Percentiles rank a stretch among this genome's conserved stretches.
Conservation (phyloP, 768 basidiomycete species). For the Amanita rubescens region DNA sequence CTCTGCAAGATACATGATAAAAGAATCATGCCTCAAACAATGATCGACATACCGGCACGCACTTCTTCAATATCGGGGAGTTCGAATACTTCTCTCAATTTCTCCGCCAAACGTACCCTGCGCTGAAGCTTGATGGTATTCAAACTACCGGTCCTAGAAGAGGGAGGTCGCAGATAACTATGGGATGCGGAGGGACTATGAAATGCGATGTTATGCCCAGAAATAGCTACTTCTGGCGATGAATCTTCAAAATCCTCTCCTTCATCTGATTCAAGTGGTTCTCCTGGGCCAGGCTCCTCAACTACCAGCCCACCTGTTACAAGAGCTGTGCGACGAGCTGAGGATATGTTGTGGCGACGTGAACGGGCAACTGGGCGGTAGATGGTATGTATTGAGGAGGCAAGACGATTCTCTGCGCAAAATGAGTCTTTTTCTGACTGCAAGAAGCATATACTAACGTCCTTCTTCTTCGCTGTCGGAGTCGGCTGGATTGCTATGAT, state of each 20-base stretch:
- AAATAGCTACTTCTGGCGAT: slow-evolving; percentile 26
- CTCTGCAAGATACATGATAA: slow-evolving; percentile 38
- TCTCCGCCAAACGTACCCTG: slow-evolving; percentile 72
- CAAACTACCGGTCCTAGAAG: slow-evolving; percentile 54
- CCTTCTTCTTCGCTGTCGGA: slow-evolving; percentile 69
- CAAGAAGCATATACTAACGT: slow-evolving; percentile 20
- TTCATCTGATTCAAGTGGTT: slow-evolving; percentile 37
- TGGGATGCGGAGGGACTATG: not conserved
- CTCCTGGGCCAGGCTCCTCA: slow-evolving; percentile 28
- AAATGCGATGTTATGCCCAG: slow-evolving; percentile 7
- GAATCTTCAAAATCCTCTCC: slow-evolving; percentile 51
- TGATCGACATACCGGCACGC: slow-evolving; percentile 51
- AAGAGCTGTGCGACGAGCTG: slow-evolving; percentile 14
- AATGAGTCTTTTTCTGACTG: not conserved
- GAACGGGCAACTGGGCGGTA: slow-evolving; percentile 74
- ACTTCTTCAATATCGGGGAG: slow-evolving; percentile 79
- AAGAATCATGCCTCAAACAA: not conserved
- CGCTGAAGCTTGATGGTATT: slow-evolving; percentile 65
- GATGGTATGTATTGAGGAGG: slow-evolving; percentile 86
- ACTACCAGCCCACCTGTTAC: slow-evolving; percentile 16
- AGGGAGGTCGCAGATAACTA: slow-evolving; percentile 1
- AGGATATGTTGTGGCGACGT: slow-evolving; percentile 32
- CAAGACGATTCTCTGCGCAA: slow-evolving; percentile 40
- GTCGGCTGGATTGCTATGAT: slow-evolving; percentile 36
- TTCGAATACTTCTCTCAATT: slow-evolving; percentile 84